Evolutionary conservation across 1,284 basidiomycete species (phyloP).

Genomic region (Psilocybe mexicana): DNA sequence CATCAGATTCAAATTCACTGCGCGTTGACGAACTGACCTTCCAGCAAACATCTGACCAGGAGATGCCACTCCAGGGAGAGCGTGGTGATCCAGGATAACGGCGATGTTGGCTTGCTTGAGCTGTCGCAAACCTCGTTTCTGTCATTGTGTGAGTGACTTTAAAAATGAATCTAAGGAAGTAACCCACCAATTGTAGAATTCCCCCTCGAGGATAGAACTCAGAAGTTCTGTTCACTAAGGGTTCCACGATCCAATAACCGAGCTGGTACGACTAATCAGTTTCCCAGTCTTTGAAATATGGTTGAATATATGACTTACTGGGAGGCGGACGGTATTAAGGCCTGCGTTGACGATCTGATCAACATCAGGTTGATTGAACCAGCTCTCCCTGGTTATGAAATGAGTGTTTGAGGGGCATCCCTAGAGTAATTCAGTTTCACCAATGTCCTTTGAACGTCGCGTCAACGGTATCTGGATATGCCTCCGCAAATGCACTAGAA

Average conservation of each 20-base stretch:
- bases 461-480: constrained; percentile 61
- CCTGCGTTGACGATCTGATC: constrained; percentile 48
- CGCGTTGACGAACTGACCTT: constrained; percentile 36
- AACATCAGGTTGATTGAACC: constrained; percentile 71
- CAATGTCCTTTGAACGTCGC: constrained; percentile 63
- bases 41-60: constrained; percentile 66
- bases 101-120: constrained; percentile 62
- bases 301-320: constrained; percentile 45
- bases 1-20: neutral
- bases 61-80: constrained; percentile 69
- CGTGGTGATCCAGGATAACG: constrained; percentile 76
- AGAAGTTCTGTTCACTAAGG: constrained; percentile 57
- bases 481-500: constrained; percentile 53
- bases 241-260: constrained; percentile 80
- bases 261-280: constrained; percentile 41
- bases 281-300: neutral
- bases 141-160: neutral
- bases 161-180: neutral
- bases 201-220: constrained; percentile 75
- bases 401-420: neutral
- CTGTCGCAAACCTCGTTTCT: constrained; percentile 63
- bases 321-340: constrained; percentile 76
- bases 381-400: constrained; percentile 50
- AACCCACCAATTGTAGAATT: constrained; percentile 56
- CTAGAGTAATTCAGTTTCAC: constrained; percentile 31